phyloP scores from a whole-genome alignment of 2,329 filamentous ascomycete genomes.

The Aureobasidium subglaciale region DNA sequence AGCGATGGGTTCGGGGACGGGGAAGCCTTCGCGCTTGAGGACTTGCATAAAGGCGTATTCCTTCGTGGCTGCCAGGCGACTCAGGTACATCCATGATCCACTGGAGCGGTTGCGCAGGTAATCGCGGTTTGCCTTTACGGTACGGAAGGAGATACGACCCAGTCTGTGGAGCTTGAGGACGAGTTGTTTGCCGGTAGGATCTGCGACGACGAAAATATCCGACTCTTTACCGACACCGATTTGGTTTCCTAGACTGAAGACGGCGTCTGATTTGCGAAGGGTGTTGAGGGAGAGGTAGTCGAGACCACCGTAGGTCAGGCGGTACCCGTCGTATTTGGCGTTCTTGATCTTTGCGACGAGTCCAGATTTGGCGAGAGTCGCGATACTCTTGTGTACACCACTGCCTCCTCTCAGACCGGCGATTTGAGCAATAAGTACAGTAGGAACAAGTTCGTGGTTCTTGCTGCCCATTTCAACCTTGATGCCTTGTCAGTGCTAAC shows the following conservation, averaged over 20 bases:
- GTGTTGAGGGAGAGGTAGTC: conserved; percentile 96
- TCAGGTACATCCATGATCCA: conserved; percentile 98
- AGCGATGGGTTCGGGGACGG: conserved; percentile 77
- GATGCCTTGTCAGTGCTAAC: conserved; percentile 19
- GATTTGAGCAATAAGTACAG: conserved; percentile 75
- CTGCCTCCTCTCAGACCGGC: conserved; percentile 67
- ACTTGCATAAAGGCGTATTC: conserved; percentile 93
- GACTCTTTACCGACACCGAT: conserved; percentile 97
- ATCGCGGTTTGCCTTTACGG: conserved; percentile 91
- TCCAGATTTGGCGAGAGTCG: conserved; percentile 81
- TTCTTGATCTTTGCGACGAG: conserved; percentile 92
- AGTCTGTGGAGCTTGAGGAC: conserved; percentile 95
- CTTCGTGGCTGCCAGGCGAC: conserved; percentile 82
- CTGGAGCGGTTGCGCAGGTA: conserved; percentile 77
- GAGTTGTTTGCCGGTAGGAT: conserved; percentile 65
- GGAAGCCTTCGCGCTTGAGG: conserved; percentile 74
- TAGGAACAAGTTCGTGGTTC: conserved; percentile 96
- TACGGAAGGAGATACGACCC: conserved; percentile 92
- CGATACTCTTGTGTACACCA: conserved; percentile 81
- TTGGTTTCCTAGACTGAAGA: conserved; percentile 90
- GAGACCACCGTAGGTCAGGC: conserved; percentile 89
- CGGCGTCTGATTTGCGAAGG: conserved; percentile 67
- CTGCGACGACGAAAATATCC: conserved; percentile 90
- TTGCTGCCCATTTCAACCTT: conserved; percentile 90
- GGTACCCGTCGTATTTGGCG: conserved; percentile 94